Evolutionary conservation across 2,329 filamentous ascomycete genomes (phyloP).

Genomic region (Penicillium sp.): DNA sequence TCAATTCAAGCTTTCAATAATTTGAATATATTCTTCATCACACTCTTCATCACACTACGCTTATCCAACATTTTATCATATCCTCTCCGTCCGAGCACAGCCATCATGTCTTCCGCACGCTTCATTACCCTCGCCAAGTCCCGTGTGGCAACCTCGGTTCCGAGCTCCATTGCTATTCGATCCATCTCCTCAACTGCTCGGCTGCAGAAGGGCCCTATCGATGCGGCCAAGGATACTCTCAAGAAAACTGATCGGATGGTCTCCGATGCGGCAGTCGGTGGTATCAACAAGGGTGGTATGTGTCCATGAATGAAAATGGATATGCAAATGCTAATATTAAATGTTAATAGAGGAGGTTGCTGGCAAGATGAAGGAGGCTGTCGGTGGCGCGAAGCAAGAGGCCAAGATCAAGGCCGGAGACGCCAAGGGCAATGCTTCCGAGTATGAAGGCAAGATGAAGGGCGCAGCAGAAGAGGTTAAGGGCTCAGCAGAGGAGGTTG

Average conservation of each 20-base stretch:
- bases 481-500: slow-evolving; percentile 35
- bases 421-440: slow-evolving; percentile 30
- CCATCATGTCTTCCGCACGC: slow-evolving; percentile 29
- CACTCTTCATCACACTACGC: not conserved
- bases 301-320: slow-evolving; percentile 2
- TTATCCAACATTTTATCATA: not conserved
- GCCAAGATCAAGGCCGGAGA: slow-evolving; percentile 44
- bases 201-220: slow-evolving; percentile 53
- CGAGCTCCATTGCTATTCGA: slow-evolving; percentile 18
- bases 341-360: slow-evolving; percentile 50
- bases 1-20: not conserved
- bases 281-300: slow-evolving; percentile 64
- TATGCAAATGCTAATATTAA: not conserved
- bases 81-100: not conserved
- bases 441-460: slow-evolving; percentile 34
- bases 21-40: not conserved
- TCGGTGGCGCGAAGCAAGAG: slow-evolving; percentile 46
- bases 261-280: slow-evolving; percentile 58
- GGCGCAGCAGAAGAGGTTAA: slow-evolving; percentile 37
- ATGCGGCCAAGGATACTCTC: slow-evolving; percentile 58
- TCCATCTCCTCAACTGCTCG: slow-evolving; percentile 55
- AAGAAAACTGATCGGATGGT: slow-evolving; percentile 59
- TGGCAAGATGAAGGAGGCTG: slow-evolving; percentile 44
- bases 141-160: slow-evolving; percentile 16
- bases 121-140: slow-evolving; percentile 28